Evolutionary conservation across 208 protist species (phyloP).

Genomic region (Trypanosoma melophagium): DNA sequence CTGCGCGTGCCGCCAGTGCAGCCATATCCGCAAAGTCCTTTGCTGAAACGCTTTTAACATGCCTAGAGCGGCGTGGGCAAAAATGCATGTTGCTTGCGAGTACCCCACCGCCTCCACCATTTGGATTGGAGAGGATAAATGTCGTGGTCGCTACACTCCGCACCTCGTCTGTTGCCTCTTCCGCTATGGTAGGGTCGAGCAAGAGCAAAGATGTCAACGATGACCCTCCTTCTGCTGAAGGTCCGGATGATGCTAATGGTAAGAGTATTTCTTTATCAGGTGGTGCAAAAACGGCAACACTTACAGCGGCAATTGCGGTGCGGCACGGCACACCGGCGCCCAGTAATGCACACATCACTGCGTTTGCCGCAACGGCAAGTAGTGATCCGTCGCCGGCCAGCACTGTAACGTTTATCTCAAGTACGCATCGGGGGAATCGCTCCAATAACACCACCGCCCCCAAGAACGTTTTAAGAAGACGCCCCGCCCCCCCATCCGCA

Average conservation of each 20-base stretch:
- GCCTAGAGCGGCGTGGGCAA: constrained; percentile 4
- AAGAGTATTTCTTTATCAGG: background rate
- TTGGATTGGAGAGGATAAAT: constrained; percentile 71
- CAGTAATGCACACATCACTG: constrained; percentile 80
- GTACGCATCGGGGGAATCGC: constrained; percentile 57
- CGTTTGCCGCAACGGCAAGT: constrained; percentile 69
- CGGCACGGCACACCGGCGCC: constrained; percentile 82
- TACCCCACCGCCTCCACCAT: constrained; percentile 26
- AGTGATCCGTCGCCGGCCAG: constrained; percentile 75
- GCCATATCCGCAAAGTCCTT: constrained; percentile 50
- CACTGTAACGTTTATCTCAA: constrained; percentile 67
- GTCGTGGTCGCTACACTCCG: constrained; percentile 33
- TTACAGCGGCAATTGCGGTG: constrained; percentile 78
- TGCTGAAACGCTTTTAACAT: constrained; percentile 19
- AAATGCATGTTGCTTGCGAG: constrained; percentile 44
- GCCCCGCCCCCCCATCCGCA: constrained; percentile 51
- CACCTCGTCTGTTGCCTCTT: constrained; percentile 45
- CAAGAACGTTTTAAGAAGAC: constrained; percentile 37
- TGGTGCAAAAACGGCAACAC: constrained; percentile 32
- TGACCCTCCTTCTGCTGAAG: background rate
- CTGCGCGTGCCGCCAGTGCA: constrained; percentile 56
- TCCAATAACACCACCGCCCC: constrained; percentile 54
- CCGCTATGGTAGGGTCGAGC: constrained; percentile 62
- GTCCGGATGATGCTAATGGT: background rate
- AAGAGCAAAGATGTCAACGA: constrained; percentile 24